These are phyloP conservation scores for Odontarrhena argentea DNA, from an alignment of 345 rosid genomes.

Conservation along the genomic window DNA sequence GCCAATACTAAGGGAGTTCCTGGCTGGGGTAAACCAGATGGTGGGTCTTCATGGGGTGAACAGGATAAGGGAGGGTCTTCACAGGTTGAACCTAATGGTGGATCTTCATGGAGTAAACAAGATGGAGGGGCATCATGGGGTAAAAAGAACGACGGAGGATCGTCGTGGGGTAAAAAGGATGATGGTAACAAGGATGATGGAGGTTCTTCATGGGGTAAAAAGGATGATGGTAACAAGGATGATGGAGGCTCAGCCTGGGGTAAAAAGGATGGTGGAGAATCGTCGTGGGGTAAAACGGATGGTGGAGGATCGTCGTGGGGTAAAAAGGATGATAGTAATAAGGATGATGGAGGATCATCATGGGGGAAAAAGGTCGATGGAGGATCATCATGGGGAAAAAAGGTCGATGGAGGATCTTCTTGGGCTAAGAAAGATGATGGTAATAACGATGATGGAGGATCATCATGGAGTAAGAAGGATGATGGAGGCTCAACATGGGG, in stretches of 20 bases:
- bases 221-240: constrained; percentile 8
- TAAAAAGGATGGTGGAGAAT: constrained; percentile 35
- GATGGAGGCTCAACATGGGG: constrained; percentile 25
- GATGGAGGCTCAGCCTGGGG: not conserved
- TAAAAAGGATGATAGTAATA: not conserved
- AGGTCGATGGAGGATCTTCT: constrained; percentile 22
- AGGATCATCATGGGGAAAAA: constrained; percentile 28
- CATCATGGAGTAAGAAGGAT: constrained; percentile 23
- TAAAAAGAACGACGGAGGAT: constrained; percentile 33
- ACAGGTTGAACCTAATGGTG: constrained; percentile 39
- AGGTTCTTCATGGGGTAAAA: constrained; percentile 44
- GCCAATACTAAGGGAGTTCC: constrained; percentile 41
- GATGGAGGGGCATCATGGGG: not conserved
- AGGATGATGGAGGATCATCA: not conserved
- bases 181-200: constrained; percentile 43
- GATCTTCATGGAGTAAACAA: not conserved
- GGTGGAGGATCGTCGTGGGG: constrained; percentile 14
- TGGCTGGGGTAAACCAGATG: constrained; percentile 31
- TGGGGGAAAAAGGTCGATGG: constrained; percentile 24
- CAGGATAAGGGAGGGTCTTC: constrained; percentile 28
- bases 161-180: constrained; percentile 20
- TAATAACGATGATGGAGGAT: constrained; percentile 2
- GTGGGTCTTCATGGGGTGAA: constrained; percentile 39
- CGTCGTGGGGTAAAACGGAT: constrained; percentile 16
- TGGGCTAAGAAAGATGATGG: constrained; percentile 41